Evolutionary conservation across 2,329 filamentous ascomycete species (phyloP), one percentile per base, ranked within the genome.

Genomic region (Fusarium sp.): DNA sequence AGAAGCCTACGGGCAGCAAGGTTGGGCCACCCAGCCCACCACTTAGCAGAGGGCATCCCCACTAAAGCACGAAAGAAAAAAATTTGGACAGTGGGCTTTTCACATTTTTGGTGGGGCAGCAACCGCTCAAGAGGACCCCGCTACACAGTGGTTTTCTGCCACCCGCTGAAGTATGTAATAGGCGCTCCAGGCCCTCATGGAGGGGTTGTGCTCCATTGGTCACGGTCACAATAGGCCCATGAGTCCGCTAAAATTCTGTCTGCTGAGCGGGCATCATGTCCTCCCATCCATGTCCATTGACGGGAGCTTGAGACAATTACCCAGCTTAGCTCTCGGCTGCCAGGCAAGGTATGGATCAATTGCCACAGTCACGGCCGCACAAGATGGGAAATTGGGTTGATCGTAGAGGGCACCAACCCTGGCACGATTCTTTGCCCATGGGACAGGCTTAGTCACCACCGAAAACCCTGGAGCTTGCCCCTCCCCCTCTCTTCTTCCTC

Each of bases 401-500:
- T 42, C 45, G 28, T 67, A 44, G 60, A 70, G 76, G 76, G 76
- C 75, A 78, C 57, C 76, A 78, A 77, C 76, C 76, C 76, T 78
- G 67, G 66, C 45, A 42, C 39, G 48, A 34, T 47, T 39, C 36
- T 55, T 41, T 55, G 51, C 15, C 15, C 51, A 52, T 52, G 50
- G 50, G 12, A 36, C 34, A 60, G 17, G 44, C 48, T 72, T 67
- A 72, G 68, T 68, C 66, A 73, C 63, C 65, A 47, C 44, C 51
- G 36, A 62, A 70, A 55, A 28, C 54, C 36, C 41, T 30, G 39
- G 18, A n/a, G 26, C 24, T 70, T 52, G 45, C 66, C 66, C 70
- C 70, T 71, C 70, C 54, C 70, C 66, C 66, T 68, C 48, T 68
- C 56, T 28, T 47, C 51, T 47, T 64, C 64, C 39, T 34, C 44